Base-by-base conservation (phyloP, 1,284 basidiomycete species). In the Dichomitus squalens region DNA sequence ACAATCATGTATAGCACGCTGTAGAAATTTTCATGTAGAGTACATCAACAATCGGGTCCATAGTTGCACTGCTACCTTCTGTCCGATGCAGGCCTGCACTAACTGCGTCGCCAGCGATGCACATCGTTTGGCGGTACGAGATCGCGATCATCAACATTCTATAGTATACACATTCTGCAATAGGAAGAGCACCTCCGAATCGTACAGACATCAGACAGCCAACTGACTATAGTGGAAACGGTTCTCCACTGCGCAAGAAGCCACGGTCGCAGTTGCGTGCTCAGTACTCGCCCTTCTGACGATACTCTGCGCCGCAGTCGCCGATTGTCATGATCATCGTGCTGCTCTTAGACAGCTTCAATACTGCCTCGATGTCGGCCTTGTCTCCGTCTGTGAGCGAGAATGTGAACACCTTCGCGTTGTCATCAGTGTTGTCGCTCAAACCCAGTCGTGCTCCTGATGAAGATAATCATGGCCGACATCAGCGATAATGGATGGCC, bases 291-390 rank as follows among this genome's bases (percentile, higher is more conserved):
- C 29, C 44, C 20, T 31, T 47, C 44, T 47, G 41, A 23, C 89
- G 83, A 72, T 92, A 92, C 72, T 92, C 89, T 14, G 86, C 85
- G 31, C 89, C 90, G 70, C 89, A 92, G 68, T 92, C 90, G 3
- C 89, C 89, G 58, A 91, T 84, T 9, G 76, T 77, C 20, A 77
- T 80, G 59, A 89, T 86, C 70, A 92, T 79, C 29, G 66, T 76
- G 43, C 80, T 74, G 16, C 84, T 79, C 40, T 82, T 82, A 7
- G 87, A 88, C 48, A 73, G 75, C 5, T 70, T 73, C 11, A 90
- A 70, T 21, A 92, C 78, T 1, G 68, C 75, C 58, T 89, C 85
- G 60, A 92, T 88, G 27, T 73, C 78, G 9, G 71, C 68, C 50
- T 79, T 80, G 66, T 92, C 89, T 31, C 77, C 68, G 1, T 75